Evolutionary conservation across 2,329 filamentous ascomycete genomes (phyloP).

Genomic region (Lojkania enalia): DNA sequence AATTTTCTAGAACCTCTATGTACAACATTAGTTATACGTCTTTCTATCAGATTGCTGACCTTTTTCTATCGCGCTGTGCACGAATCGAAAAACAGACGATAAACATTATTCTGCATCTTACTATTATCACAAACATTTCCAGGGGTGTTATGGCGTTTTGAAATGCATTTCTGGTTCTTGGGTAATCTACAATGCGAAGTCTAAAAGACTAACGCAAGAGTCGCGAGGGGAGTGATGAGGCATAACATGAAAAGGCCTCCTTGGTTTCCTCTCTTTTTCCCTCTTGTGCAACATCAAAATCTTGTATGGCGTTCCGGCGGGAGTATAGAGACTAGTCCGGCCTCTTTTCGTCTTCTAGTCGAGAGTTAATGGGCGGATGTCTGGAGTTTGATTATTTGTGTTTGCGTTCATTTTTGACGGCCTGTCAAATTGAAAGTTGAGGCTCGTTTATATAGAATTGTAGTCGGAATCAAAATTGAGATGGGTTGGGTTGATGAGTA

Average conservation of each 20-base stretch:
- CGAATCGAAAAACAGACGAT: background rate
- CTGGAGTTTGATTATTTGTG: background rate
- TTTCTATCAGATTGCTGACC: background rate
- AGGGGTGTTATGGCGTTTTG: background rate
- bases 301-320: background rate
- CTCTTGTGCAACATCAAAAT: background rate
- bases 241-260: background rate
- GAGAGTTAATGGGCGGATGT: background rate
- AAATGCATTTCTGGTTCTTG: background rate
- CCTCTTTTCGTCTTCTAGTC: background rate
- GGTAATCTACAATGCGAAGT: background rate
- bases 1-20: constrained; percentile 1
- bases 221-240: too few species aligned
- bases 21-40: background rate
- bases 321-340: background rate
- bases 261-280: background rate
- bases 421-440: too few species aligned
- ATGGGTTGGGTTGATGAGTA: too few species aligned
- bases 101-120: background rate
- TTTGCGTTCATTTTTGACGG: too few species aligned
- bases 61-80: background rate
- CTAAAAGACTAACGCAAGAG: too few species aligned
- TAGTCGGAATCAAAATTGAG: too few species aligned
- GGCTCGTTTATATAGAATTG: too few species aligned
- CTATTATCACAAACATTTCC: background rate